Conservation (phyloP, 176 grass and related monocot genomes). For the Saccharum spontaneum region DNA sequence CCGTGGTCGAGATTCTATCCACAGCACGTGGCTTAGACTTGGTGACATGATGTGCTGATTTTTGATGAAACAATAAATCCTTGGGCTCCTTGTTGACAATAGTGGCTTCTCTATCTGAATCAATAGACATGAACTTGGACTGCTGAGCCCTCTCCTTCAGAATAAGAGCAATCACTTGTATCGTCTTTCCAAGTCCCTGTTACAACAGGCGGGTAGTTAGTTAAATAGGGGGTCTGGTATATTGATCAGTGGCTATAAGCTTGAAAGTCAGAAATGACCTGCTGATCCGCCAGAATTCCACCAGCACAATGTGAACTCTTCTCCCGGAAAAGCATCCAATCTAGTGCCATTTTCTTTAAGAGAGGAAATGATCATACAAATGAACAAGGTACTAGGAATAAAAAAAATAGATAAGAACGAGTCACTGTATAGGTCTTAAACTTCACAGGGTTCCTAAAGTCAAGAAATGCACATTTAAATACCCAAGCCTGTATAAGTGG, state of each 20-base stretch:
- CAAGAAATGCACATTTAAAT: too few species aligned
- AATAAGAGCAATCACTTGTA: conserved; percentile 74
- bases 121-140: conserved; percentile 51
- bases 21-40: background rate
- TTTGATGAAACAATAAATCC: too few species aligned
- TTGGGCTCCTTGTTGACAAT: too few species aligned
- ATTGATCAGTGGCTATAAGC: background rate
- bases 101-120: conserved; percentile 12
- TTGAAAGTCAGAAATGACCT: background rate
- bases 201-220: background rate
- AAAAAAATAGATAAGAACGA: background rate
- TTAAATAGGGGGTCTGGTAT: background rate
- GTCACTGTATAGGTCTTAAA: too few species aligned
- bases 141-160: conserved; percentile 79
- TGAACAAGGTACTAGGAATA: background rate
- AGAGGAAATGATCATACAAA: background rate
- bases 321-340: conserved; percentile 9
- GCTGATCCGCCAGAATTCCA: background rate
- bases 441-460: too few species aligned
- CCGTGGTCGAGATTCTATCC: background rate
- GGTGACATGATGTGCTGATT: conserved; percentile 1
- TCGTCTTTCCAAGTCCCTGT: conserved; percentile 92
- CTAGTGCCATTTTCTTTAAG: background rate
- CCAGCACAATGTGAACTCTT: background rate
- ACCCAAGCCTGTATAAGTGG: too few species aligned